Percentiles rank a stretch among this genome's conserved stretches.
These are phyloP conservation scores for Nemophila menziesii DNA, from an alignment of 257 asterid genomes.

Conservation along the genomic window DNA sequence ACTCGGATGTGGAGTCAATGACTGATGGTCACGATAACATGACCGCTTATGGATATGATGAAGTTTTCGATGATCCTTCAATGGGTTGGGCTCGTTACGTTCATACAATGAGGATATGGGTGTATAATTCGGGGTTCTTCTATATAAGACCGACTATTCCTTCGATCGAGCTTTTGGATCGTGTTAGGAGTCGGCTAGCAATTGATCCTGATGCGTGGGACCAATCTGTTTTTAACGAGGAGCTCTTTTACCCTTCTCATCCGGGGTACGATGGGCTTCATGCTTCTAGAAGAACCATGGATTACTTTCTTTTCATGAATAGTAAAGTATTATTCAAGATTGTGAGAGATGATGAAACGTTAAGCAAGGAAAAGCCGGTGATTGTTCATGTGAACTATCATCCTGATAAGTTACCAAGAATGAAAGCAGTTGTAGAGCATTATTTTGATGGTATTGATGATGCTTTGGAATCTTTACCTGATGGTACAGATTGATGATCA, in stretches of 20 bases:
- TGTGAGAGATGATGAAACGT: slow-evolving; percentile 25
- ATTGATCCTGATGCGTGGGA: slow-evolving; percentile 46
- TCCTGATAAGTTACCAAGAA: slow-evolving; percentile 45
- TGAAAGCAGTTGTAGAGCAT: slow-evolving; percentile 53
- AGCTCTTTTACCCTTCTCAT: slow-evolving; percentile 54
- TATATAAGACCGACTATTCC: slow-evolving; percentile 59
- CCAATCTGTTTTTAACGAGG: slow-evolving; percentile 56
- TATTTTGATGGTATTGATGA: slow-evolving; percentile 43
- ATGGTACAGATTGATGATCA: slow-evolving; percentile 38
- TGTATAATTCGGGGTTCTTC: slow-evolving; percentile 56
- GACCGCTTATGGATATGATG: slow-evolving; percentile 52
- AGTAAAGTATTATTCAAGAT: slow-evolving; percentile 58
- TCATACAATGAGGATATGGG: slow-evolving; percentile 68
- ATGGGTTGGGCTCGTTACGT: slow-evolving; percentile 68
- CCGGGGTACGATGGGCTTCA: slow-evolving; percentile 68
- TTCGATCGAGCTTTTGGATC: slow-evolving; percentile 67
- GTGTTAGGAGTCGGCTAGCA: slow-evolving; percentile 42
- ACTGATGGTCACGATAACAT: slow-evolving; percentile 51
- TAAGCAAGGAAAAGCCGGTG: slow-evolving; percentile 44
- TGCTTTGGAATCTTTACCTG: slow-evolving; percentile 45
- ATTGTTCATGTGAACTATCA: slow-evolving; percentile 53
- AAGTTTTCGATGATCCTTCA: slow-evolving; percentile 48
- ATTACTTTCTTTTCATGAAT: slow-evolving; percentile 47
- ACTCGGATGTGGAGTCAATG: slow-evolving; percentile 72
- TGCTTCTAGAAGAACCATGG: slow-evolving; percentile 60